Percentiles rank a stretch among this genome's conserved stretches.
These are phyloP conservation scores for Toxicodendron radicans DNA, from an alignment of 345 rosid genomes.

Conservation along the genomic window DNA sequence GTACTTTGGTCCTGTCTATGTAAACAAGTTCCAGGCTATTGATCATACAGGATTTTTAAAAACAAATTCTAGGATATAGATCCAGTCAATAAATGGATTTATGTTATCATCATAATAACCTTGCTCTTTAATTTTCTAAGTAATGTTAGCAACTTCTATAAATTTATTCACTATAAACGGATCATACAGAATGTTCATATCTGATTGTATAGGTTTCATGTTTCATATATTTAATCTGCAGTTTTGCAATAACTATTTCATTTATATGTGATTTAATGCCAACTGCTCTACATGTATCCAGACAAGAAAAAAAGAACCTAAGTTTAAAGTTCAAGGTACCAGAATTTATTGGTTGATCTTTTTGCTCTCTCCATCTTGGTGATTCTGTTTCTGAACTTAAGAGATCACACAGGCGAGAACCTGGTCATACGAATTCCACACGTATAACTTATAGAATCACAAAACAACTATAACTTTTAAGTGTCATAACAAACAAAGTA, in stretches of 20 bases:
- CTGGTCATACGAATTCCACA: conserved; percentile 37
- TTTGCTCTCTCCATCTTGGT: conserved; percentile 29
- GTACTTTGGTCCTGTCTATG: too few species aligned
- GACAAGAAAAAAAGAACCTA: background rate
- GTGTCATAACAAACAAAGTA: background rate
- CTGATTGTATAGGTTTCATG: background rate
- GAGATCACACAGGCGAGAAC: conserved; percentile 60
- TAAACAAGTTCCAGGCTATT: too few species aligned
- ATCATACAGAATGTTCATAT: background rate
- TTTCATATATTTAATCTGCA: background rate
- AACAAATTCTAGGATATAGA: too few species aligned
- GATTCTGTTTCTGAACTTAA: conserved; percentile 46
- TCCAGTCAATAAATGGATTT: background rate
- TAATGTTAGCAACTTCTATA: background rate
- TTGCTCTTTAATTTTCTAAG: background rate
- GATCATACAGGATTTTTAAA: too few species aligned
- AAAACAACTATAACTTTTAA: background rate
- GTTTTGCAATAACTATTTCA: background rate
- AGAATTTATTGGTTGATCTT: conserved; percentile 31
- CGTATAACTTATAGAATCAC: conserved; percentile 7
- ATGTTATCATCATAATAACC: background rate
- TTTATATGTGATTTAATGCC: background rate
- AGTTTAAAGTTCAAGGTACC: conserved; percentile 43
- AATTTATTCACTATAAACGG: background rate
- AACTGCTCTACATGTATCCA: background rate